Conservation (phyloP, 306 rosid species). For the Quercus wislizeni region DNA sequence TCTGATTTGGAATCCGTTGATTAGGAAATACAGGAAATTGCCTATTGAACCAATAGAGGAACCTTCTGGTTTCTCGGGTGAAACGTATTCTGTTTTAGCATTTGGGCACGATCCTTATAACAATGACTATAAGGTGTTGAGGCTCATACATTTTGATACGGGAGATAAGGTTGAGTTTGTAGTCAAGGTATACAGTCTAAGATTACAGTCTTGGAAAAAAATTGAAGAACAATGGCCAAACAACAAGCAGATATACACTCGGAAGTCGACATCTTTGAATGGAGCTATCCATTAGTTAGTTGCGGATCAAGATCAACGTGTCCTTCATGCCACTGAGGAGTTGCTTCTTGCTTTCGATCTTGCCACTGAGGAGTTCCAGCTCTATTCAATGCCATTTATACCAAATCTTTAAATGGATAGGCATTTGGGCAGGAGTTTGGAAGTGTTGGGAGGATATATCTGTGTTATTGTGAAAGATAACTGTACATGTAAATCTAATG, state of each 20-base stretch:
- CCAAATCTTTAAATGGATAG: neutral
- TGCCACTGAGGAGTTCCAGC: neutral
- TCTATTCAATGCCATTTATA: neutral
- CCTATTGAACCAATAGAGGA: neutral
- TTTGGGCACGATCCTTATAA: neutral
- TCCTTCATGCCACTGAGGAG: neutral
- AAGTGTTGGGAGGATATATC: neutral
- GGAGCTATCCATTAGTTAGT: neutral
- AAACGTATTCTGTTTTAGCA: neutral
- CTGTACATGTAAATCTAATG: too few species aligned
- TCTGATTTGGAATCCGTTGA: neutral
- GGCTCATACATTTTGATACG: too few species aligned
- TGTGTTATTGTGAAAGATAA: too few species aligned
- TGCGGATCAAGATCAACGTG: too few species aligned
- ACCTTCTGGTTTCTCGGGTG: too few species aligned
- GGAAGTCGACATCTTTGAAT: neutral
- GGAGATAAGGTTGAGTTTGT: neutral
- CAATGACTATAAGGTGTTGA: neutral
- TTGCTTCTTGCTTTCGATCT: neutral
- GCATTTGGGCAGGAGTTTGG: neutral
- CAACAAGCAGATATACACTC: neutral
- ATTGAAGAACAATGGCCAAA: neutral
- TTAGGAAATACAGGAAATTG: neutral
- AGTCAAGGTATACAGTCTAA: neutral
- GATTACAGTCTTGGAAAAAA: neutral